A percentile compares a stretch with the other conserved stretches of the same genome.
Conservation (phyloP, 192 early-diverging fungal genomes). For the Pecoramyces ruminantium region DNA sequence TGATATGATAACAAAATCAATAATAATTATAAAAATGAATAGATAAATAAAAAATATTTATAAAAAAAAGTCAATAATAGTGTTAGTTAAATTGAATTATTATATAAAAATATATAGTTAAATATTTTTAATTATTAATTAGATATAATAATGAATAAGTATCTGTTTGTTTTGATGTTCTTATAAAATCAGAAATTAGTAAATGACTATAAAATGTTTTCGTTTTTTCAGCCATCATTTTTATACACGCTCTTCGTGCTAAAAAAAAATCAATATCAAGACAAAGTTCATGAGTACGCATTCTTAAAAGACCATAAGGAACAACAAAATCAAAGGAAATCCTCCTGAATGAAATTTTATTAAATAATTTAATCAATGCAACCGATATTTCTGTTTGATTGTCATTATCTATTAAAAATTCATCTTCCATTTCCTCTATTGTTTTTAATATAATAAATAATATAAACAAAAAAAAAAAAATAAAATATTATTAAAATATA, state of each 20-base stretch:
- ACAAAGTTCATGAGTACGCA: neutral
- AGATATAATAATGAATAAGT: neutral
- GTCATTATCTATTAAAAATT: neutral
- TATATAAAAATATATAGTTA: too few species aligned
- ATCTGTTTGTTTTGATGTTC: neutral
- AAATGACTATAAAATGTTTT: neutral
- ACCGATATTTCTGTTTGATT: neutral
- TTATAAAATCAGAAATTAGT: neutral
- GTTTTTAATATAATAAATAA: too few species aligned
- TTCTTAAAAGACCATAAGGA: neutral
- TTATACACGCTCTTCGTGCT: neutral
- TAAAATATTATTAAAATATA: too few species aligned
- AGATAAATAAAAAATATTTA: too few species aligned
- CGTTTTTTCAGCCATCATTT: neutral
- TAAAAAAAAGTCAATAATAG: too few species aligned
- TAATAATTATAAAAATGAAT: too few species aligned
- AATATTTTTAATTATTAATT: too few species aligned
- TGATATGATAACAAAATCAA: too few species aligned
- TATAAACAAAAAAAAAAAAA: too few species aligned
- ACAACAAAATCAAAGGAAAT: neutral
- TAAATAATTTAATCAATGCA: neutral
- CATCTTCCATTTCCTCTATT: neutral
- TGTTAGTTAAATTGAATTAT: too few species aligned
- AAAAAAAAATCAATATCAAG: neutral
- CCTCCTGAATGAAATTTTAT: neutral